phyloP scores from a whole-genome alignment of 2,329 filamentous ascomycete species.

The Plectosphaerella cucumerina region DNA sequence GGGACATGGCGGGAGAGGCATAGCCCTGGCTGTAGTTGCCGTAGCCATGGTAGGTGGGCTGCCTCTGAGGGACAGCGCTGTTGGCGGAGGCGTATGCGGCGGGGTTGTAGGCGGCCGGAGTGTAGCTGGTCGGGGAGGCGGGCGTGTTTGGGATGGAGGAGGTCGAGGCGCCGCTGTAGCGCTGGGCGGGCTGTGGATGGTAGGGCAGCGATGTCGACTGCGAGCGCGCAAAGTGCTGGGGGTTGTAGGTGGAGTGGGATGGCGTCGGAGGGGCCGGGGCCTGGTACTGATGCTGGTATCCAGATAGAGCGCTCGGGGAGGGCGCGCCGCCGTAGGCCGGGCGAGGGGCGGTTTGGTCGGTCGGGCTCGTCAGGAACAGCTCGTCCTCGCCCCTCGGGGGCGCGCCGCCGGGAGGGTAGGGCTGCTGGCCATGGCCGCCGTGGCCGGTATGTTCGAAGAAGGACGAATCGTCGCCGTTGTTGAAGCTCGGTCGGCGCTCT shows the following conservation, averaged over 20 bases:
- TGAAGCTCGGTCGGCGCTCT: conserved; percentile 64
- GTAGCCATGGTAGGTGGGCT: conserved; percentile 46
- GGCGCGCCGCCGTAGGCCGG: conserved; percentile 36
- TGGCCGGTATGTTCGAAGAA: conserved; percentile 21
- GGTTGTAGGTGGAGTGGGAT: conserved; percentile 61
- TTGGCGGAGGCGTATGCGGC: conserved; percentile 50
- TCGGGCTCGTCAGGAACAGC: conserved; percentile 56
- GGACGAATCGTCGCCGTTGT: conserved; percentile 67
- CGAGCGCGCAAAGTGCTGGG: conserved; percentile 57
- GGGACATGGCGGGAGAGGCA: conserved; percentile 28
- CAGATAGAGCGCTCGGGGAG: conserved; percentile 37
- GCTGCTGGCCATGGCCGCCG: conserved; percentile 16
- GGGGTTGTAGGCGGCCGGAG: conserved; percentile 54
- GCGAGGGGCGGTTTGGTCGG: conserved; percentile 22
- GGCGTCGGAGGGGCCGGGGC: conserved; percentile 40
- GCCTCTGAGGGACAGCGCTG: conserved; percentile 41
- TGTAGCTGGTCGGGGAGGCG: conserved; percentile 33
- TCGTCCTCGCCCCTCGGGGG: conserved; percentile 47
- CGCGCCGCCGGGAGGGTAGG: conserved; percentile 18
- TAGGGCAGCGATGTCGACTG: conserved; percentile 50
- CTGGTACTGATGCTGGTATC: conserved; percentile 50
- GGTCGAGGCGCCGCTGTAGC: conserved; percentile 32
- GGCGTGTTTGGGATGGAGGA: conserved; percentile 27
- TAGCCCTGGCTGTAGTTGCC: conserved; percentile 39
- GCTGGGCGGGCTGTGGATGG: conserved; percentile 35